phyloP scores from a whole-genome alignment of 495 filamentous ascomycete genomes.

The Oidiodendron maius region DNA sequence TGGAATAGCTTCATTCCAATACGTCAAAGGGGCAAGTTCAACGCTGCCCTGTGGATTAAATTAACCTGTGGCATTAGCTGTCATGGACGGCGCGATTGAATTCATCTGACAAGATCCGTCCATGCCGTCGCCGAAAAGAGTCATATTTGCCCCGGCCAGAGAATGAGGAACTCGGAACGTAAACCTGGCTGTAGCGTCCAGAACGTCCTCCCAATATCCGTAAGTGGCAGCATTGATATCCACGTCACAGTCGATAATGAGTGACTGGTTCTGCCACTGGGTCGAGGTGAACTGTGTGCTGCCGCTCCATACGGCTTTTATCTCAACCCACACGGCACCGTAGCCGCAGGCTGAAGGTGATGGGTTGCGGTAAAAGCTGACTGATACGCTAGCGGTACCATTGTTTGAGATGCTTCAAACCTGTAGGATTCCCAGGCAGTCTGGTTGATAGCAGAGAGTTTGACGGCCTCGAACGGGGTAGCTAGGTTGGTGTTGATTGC shows the following conservation, averaged over 20 bases:
- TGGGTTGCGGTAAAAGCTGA: background rate
- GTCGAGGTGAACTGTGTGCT: background rate
- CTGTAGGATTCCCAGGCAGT: background rate
- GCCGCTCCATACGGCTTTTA: background rate
- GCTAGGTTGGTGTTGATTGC: background rate
- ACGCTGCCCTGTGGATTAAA: background rate
- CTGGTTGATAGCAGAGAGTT: background rate
- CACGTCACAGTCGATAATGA: too few relatives aligned
- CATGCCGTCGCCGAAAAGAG: too few relatives aligned
- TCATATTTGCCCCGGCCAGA: too few relatives aligned
- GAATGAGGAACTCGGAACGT: too few relatives aligned
- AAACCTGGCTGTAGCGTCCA: too few relatives aligned
- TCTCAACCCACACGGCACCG: background rate
- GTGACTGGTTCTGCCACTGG: background rate
- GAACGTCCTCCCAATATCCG: too few relatives aligned
- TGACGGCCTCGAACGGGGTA: background rate
- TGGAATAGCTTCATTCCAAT: constrained; percentile 2
- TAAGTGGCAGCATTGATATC: too few relatives aligned
- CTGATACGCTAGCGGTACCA: background rate
- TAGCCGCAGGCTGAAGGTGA: background rate
- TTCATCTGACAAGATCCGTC: too few relatives aligned
- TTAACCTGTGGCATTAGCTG: too few relatives aligned
- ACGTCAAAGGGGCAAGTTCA: background rate
- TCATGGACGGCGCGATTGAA: too few relatives aligned
- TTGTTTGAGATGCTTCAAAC: background rate